A percentile compares a stretch with the other conserved stretches of the same genome.
Evolutionary conservation across 73 alveolate species (phyloP).

Genomic region (Paramecium tetraurelia): DNA sequence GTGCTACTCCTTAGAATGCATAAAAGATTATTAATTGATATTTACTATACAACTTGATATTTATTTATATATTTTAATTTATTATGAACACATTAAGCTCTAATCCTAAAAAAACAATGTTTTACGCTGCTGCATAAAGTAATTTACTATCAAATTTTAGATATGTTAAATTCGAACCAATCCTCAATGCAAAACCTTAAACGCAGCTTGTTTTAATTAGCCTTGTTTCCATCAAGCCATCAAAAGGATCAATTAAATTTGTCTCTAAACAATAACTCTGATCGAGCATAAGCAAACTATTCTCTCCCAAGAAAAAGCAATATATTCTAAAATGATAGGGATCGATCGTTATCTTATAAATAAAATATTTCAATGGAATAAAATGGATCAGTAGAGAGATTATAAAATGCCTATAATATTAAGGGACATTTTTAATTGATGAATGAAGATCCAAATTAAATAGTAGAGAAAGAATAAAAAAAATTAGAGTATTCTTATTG

Average conservation of each 20-base stretch:
- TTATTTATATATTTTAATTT: neutral
- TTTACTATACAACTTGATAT: neutral
- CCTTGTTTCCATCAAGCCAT: neutral
- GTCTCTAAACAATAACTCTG: neutral
- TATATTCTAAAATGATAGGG: neutral
- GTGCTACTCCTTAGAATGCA: neutral
- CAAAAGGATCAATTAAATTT: neutral
- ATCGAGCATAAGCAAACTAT: neutral
- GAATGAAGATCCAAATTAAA: neutral
- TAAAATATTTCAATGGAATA: neutral
- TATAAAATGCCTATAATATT: neutral
- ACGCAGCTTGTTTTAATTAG: neutral
- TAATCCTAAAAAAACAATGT: neutral
- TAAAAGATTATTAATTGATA: neutral
- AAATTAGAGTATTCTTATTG: neutral
- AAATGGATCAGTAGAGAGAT: neutral
- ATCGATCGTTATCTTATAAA: neutral
- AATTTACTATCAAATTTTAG: neutral
- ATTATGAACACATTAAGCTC: neutral
- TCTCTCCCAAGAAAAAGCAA: conserved; percentile 7
- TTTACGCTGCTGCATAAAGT: conserved; percentile 26
- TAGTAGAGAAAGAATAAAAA: neutral
- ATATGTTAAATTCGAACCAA: neutral
- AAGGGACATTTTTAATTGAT: neutral
- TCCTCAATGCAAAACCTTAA: neutral